These are phyloP conservation scores for Picea abies DNA, from an alignment of 83 land plant species.

Conservation along the genomic window DNA sequence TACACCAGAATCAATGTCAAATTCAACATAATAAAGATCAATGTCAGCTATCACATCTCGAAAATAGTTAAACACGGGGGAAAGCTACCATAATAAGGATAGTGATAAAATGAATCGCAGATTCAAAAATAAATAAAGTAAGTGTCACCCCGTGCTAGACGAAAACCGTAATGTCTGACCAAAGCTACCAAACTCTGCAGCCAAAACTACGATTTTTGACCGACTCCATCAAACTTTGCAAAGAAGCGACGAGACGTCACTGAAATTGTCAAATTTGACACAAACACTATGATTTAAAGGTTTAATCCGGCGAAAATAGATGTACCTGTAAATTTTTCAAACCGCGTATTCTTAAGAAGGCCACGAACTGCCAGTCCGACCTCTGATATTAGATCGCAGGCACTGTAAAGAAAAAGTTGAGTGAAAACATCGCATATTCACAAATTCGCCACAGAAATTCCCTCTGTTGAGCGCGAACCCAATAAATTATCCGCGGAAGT, in stretches of 20 bases:
- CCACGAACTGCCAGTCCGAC: not conserved
- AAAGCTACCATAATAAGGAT: not conserved
- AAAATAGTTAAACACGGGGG: not conserved
- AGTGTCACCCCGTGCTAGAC: not conserved
- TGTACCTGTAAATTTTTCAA: not conserved
- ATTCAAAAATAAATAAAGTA: not conserved
- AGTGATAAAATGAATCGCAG: not conserved
- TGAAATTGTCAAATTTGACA: not conserved
- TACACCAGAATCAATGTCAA: no score
- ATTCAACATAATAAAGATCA: not conserved
- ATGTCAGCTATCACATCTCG: not conserved
- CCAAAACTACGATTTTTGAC: not conserved
- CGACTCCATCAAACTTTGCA: not conserved
- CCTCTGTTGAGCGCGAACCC: not conserved
- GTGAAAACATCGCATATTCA: not conserved
- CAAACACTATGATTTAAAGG: not conserved
- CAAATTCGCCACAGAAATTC: not conserved
- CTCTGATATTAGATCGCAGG: not conserved
- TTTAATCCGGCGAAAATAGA: not conserved
- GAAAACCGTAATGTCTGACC: not conserved
- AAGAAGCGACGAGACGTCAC: not conserved
- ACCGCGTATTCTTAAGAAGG: not conserved
- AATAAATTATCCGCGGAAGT: no score
- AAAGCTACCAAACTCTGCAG: not conserved
- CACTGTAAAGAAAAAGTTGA: not conserved